phyloP scores from a whole-genome alignment of 352 stramenopile species.

The Globisporangium cylindrosporum region DNA sequence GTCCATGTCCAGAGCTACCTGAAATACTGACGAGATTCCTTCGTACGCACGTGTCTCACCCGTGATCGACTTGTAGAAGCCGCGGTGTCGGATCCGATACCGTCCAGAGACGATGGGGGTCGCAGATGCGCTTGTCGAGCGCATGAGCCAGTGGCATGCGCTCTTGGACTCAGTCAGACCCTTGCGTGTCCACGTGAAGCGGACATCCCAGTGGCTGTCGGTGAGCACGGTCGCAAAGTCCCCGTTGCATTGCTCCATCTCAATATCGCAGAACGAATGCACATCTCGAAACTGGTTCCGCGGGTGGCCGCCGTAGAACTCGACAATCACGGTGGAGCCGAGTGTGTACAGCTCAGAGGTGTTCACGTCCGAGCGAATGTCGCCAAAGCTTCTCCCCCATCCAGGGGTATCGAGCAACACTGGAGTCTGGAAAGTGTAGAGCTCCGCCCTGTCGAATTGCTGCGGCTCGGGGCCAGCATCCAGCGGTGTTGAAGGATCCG shows the following conservation, averaged over 20 bases:
- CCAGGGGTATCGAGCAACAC: slow-evolving; percentile 31
- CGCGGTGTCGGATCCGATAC: slow-evolving; percentile 44
- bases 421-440: slow-evolving; percentile 36
- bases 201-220: slow-evolving; percentile 49
- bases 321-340: slow-evolving; percentile 28
- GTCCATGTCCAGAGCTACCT: neutral
- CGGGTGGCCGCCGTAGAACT: slow-evolving; percentile 45
- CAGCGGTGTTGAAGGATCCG: no score
- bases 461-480: no score
- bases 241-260: slow-evolving; percentile 21
- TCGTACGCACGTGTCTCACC: slow-evolving; percentile 20
- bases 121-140: neutral
- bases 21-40: neutral
- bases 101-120: slow-evolving; percentile 24
- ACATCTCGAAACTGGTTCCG: slow-evolving; percentile 26
- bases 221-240: slow-evolving; percentile 35
- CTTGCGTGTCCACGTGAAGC: slow-evolving; percentile 30
- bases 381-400: slow-evolving; percentile 22
- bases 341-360: slow-evolving; percentile 22
- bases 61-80: slow-evolving; percentile 30
- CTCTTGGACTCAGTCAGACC: slow-evolving; percentile 30
- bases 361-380: slow-evolving; percentile 22
- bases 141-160: slow-evolving; percentile 30
- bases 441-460: neutral
- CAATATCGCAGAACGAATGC: slow-evolving; percentile 41